Evolutionary conservation across 768 basidiomycete genomes (phyloP).

Genomic region (Pisolithus marmoratus): DNA sequence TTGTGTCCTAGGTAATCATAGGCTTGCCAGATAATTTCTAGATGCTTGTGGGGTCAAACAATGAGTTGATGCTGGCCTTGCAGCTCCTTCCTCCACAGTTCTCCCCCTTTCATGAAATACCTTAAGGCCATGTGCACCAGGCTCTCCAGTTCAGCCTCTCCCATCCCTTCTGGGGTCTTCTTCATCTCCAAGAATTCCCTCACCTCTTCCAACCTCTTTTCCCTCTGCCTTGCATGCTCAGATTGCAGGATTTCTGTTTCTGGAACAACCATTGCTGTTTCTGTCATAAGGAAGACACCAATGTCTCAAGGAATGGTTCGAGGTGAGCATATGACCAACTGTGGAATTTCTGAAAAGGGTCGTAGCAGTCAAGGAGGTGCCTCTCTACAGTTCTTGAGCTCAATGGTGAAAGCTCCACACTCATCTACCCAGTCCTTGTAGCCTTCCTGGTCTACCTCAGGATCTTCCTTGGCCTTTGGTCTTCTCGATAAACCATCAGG

Average conservation of each 20-base stretch:
- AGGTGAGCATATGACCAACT: not conserved
- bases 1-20: constrained; percentile 6
- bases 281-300: no score
- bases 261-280: no score
- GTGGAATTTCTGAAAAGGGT: not conserved
- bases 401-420: not conserved
- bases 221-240: not conserved
- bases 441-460: not conserved
- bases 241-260: not conserved
- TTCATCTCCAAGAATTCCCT: not conserved
- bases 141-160: not conserved
- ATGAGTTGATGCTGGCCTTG: not conserved
- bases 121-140: not conserved
- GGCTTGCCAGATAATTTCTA: not conserved
- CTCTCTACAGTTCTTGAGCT: not conserved
- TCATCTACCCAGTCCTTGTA: not conserved
- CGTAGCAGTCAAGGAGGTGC: not conserved
- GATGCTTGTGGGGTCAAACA: not conserved
- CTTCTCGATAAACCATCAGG: not conserved
- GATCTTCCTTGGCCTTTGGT: not conserved
- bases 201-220: not conserved
- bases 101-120: not conserved
- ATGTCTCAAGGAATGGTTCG: not conserved
- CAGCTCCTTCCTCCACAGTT: not conserved
- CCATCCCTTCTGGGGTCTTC: not conserved